These are phyloP conservation scores for Blastobotrys capitulatus DNA, from an alignment of 1,139 yeast genomes.

Conservation along the genomic window DNA sequence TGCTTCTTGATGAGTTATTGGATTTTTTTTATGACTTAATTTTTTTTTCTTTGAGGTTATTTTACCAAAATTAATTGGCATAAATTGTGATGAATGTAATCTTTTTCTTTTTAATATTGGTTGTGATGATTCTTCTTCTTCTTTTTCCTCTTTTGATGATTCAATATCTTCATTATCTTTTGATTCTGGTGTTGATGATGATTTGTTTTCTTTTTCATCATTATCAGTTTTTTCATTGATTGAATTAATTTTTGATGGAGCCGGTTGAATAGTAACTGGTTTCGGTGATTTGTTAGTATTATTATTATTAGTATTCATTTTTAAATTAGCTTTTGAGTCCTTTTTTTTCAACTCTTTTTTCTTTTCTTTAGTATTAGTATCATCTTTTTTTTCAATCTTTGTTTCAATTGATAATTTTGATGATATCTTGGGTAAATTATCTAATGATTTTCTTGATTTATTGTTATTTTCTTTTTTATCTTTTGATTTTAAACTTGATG, in stretches of 20 bases:
- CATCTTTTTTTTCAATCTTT: too few relatives aligned
- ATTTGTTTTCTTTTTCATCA: neutral
- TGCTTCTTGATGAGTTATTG: constrained; percentile 4
- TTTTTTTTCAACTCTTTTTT: too few relatives aligned
- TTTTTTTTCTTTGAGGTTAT: neutral
- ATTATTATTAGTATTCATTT: neutral
- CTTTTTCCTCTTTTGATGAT: neutral
- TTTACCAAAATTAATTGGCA: constrained; percentile 1
- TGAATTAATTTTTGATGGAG: too few relatives aligned
- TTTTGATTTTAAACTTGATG: neutral
- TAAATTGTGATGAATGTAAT: constrained; percentile 1
- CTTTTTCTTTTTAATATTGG: neutral
- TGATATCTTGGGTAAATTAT: too few relatives aligned
- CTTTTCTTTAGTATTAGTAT: neutral
- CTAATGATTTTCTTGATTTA: neutral
- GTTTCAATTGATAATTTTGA: too few relatives aligned
- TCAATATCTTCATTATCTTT: neutral
- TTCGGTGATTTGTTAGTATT: neutral
- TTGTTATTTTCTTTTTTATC: neutral
- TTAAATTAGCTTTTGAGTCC: too few relatives aligned
- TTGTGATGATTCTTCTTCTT: neutral
- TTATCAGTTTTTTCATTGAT: neutral
- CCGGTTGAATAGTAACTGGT: too few relatives aligned
- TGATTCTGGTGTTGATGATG: too few relatives aligned
- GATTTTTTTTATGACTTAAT: neutral